Conservation (phyloP, 2,329 filamentous ascomycete genomes). For the Trichoderma atroviride region DNA sequence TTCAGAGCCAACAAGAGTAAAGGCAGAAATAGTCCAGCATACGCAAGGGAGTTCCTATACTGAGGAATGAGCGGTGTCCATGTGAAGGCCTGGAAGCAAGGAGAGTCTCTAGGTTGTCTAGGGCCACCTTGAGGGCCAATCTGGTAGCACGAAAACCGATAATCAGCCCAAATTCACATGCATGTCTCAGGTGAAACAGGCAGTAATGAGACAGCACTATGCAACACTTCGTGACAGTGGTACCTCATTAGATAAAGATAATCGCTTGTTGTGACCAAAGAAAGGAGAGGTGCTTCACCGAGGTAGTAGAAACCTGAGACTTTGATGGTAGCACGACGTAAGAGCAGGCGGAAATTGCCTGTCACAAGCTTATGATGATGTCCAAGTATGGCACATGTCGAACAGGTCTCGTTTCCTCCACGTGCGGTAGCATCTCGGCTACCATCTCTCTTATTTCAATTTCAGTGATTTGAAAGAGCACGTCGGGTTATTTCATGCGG, state of each 20-base stretch:
- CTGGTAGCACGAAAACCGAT: not conserved
- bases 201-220: not conserved
- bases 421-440: too few species aligned
- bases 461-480: too few species aligned
- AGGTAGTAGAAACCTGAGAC: conserved; percentile 13
- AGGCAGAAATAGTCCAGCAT: not conserved
- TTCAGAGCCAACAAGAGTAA: not conserved
- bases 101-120: not conserved
- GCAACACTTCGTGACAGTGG: not conserved
- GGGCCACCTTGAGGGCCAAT: not conserved
- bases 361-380: conserved; percentile 1
- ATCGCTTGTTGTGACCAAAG: conserved; percentile 21
- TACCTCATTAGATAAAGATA: not conserved
- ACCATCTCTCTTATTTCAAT: too few species aligned
- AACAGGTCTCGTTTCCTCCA: not conserved
- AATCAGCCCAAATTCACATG: conserved; percentile 7
- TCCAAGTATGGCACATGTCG: not conserved
- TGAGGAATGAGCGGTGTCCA: not conserved
- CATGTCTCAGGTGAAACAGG: conserved; percentile 6
- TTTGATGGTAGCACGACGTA: conserved; percentile 6
- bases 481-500: not conserved
- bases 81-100: conserved; percentile 3
- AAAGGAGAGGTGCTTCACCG: conserved; percentile 4
- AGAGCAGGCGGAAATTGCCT: conserved; percentile 1
- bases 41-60: not conserved